These are phyloP conservation scores for Phlegmacium glaucopus DNA, from an alignment of 768 basidiomycete species.

Conservation along the genomic window DNA sequence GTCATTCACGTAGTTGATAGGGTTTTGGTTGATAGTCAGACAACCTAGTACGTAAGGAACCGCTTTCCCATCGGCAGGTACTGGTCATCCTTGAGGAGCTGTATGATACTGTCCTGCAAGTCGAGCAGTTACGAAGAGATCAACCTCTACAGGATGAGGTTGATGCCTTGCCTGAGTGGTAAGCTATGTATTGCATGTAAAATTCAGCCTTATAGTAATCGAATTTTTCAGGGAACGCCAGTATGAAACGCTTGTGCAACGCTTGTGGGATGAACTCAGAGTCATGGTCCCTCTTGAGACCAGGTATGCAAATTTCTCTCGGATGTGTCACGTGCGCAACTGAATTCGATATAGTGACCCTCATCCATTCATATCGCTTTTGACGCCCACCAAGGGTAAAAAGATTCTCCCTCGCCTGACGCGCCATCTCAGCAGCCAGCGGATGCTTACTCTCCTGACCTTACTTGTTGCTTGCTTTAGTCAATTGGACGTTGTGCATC, in stretches of 20 bases:
- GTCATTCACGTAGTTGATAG: neutral
- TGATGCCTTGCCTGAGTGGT: constrained; percentile 44
- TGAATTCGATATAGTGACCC: constrained; percentile 58
- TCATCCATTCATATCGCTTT: constrained; percentile 93
- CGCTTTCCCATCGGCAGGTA: constrained; percentile 75
- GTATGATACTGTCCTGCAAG: constrained; percentile 78
- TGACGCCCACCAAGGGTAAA: constrained; percentile 89
- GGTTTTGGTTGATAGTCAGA: constrained; percentile 40
- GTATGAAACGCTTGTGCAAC: constrained; percentile 56
- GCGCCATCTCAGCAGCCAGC: constrained; percentile 73
- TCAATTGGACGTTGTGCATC: constrained; percentile 86
- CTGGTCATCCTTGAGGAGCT: constrained; percentile 78
- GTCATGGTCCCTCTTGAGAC: constrained; percentile 93
- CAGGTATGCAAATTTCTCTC: constrained; percentile 47
- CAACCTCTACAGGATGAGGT: constrained; percentile 66
- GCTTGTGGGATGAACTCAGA: constrained; percentile 76
- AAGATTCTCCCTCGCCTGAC: constrained; percentile 85
- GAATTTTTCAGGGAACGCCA: constrained; percentile 46
- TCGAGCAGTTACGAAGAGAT: constrained; percentile 83
- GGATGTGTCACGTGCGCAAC: neutral
- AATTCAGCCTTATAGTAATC: constrained; percentile 1
- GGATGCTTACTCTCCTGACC: constrained; percentile 84
- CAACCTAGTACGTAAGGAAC: constrained; percentile 62
- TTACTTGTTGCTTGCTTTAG: constrained; percentile 92
- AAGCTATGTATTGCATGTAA: constrained; percentile 9